A percentile compares a stretch with the other conserved stretches of the same genome.
phyloP scores from a whole-genome alignment of 306 rosid species.

The Begonia fuchsioides region DNA sequence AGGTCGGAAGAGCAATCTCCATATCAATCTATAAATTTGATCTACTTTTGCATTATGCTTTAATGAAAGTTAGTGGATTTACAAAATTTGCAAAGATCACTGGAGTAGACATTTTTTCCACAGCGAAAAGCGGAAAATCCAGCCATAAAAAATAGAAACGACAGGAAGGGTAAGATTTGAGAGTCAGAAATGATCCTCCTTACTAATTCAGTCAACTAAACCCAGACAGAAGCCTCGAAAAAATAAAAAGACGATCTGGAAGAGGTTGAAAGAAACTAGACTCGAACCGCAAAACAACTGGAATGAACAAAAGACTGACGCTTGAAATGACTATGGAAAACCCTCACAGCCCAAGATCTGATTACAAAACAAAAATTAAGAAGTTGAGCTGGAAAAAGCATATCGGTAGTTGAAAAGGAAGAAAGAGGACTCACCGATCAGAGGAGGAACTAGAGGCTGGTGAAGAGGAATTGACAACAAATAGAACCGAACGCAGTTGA shows the following conservation, averaged over 20 bases:
- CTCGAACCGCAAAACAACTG: neutral
- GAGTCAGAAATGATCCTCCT: too few species aligned
- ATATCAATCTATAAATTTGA: neutral
- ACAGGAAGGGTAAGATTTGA: too few species aligned
- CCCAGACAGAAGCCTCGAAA: neutral
- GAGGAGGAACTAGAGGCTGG: conserved; percentile 71
- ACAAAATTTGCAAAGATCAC: too few species aligned
- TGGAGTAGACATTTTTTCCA: too few species aligned
- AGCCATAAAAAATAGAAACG: too few species aligned
- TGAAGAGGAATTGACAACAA: conserved; percentile 80
- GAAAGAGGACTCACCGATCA: conserved; percentile 75
- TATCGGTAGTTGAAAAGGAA: conserved; percentile 8
- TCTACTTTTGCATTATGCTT: neutral
- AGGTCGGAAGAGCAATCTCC: neutral
- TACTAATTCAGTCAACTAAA: too few species aligned
- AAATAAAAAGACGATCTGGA: neutral
- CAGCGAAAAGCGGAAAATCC: too few species aligned
- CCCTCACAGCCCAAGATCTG: too few species aligned
- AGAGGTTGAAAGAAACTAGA: neutral
- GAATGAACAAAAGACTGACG: neutral
- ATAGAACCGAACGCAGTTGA: conserved; percentile 88
- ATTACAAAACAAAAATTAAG: conserved; percentile 6
- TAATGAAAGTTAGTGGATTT: too few species aligned
- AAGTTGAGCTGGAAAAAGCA: conserved; percentile 12
- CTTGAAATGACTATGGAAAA: too few species aligned